phyloP scores from a whole-genome alignment of 2,329 filamentous ascomycete genomes.

The Diplodia sapinea region DNA sequence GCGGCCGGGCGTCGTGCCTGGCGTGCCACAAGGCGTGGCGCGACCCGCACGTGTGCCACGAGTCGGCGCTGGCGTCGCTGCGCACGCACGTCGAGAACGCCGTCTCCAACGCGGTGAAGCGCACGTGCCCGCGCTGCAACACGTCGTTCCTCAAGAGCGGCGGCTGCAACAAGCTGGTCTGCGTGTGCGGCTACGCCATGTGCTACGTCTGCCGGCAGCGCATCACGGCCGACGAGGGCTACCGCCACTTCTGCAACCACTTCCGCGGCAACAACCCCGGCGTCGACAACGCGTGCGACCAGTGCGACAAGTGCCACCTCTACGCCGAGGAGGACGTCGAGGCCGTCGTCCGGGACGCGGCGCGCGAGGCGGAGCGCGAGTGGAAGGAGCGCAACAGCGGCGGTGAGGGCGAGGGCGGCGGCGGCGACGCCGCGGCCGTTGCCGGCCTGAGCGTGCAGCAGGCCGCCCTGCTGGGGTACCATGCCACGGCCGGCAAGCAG shows the following conservation, averaged over 20 bases:
- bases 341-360: conserved; percentile 49
- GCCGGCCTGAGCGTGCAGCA: conserved; percentile 9
- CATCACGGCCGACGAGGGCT: conserved; percentile 71
- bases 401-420: conserved; percentile 29
- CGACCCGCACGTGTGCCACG: conserved; percentile 89
- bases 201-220: conserved; percentile 86
- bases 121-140: conserved; percentile 89
- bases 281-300: conserved; percentile 64
- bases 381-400: conserved; percentile 52
- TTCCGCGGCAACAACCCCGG: conserved; percentile 79
- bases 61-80: conserved; percentile 78
- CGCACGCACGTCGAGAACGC: conserved; percentile 90
- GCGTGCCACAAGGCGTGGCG: conserved; percentile 82
- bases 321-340: conserved; percentile 58
- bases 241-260: conserved; percentile 94
- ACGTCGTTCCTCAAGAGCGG: conserved; percentile 90
- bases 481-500: neutral
- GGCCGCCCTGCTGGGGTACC: conserved; percentile 16
- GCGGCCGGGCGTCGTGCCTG: conserved; percentile 75
- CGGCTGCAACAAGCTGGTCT: conserved; percentile 97
- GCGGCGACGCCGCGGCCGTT: conserved; percentile 31
- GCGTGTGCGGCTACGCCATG: conserved; percentile 96
- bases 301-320: conserved; percentile 70
- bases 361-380: conserved; percentile 48
- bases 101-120: conserved; percentile 91